Evolutionary conservation across 2,329 filamentous ascomycete species (phyloP).

Genomic region (Alternaria ventricosa): DNA sequence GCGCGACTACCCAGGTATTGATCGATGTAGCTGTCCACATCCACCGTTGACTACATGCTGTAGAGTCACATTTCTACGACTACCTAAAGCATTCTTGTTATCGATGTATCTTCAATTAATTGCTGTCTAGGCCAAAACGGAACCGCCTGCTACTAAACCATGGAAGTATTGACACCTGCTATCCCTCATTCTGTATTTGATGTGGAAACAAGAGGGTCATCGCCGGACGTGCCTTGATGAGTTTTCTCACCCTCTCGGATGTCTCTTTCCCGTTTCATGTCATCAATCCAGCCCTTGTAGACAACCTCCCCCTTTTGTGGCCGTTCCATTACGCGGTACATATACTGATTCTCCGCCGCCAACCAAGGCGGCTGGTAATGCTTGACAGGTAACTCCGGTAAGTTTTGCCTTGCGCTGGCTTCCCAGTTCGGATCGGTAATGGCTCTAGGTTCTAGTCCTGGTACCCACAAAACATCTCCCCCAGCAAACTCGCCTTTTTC

Average conservation of each 20-base stretch:
- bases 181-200: background rate
- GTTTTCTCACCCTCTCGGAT: background rate
- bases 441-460: slow-evolving; percentile 9
- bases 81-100: too few relatives aligned
- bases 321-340: background rate
- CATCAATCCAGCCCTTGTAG: background rate
- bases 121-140: background rate
- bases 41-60: background rate
- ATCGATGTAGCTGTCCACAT: background rate
- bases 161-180: background rate
- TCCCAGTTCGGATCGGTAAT: background rate
- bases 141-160: background rate
- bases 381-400: background rate
- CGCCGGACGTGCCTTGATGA: background rate
- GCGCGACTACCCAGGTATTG: background rate
- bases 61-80: background rate
- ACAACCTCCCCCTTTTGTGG: background rate
- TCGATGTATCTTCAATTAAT: background rate
- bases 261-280: background rate
- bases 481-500: background rate
- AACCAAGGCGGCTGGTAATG: background rate
- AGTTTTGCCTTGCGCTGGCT: background rate
- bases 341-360: background rate
- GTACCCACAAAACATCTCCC: slow-evolving; percentile 10
- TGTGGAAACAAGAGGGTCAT: background rate